phyloP scores from a whole-genome alignment of 1,139 yeast genomes.

The Lodderomyces oxycetoniae region DNA sequence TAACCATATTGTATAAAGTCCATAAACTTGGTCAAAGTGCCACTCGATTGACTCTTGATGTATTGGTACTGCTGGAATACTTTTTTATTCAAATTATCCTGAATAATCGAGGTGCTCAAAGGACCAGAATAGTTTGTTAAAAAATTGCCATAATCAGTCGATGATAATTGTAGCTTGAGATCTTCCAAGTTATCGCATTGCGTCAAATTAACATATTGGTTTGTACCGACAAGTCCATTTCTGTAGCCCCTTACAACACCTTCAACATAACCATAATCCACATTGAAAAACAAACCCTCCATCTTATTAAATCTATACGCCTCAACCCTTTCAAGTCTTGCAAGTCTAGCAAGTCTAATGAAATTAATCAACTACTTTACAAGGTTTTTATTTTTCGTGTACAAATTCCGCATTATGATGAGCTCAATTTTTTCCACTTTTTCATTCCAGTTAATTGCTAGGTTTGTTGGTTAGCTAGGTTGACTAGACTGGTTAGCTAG shows the following conservation, averaged over 20 bases:
- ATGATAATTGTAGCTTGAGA: constrained; percentile 84
- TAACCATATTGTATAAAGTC: constrained; percentile 92
- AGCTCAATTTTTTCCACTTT: too few relatives aligned
- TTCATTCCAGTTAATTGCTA: too few relatives aligned
- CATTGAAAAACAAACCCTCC: constrained; percentile 54
- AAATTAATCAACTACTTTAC: too few relatives aligned
- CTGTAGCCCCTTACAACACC: constrained; percentile 94
- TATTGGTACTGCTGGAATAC: constrained; percentile 82
- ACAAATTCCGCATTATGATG: too few relatives aligned
- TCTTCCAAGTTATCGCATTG: constrained; percentile 96
- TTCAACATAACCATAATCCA: constrained; percentile 86
- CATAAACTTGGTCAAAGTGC: constrained; percentile 74
- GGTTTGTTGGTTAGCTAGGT: too few relatives aligned
- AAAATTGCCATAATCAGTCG: constrained; percentile 94
- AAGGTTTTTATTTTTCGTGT: too few relatives aligned
- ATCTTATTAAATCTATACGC: too few relatives aligned
- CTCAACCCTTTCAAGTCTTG: too few relatives aligned
- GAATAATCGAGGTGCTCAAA: constrained; percentile 76
- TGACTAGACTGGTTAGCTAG: too few relatives aligned
- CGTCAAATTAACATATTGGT: constrained; percentile 85
- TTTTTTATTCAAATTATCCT: constrained; percentile 70
- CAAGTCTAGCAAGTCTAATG: too few relatives aligned
- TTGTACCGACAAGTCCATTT: constrained; percentile 68
- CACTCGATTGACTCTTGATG: constrained; percentile 77
- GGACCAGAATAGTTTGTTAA: constrained; percentile 79